Base-by-base conservation (phyloP, 352 stramenopile genomes). In the Phytophthora cajani region DNA sequence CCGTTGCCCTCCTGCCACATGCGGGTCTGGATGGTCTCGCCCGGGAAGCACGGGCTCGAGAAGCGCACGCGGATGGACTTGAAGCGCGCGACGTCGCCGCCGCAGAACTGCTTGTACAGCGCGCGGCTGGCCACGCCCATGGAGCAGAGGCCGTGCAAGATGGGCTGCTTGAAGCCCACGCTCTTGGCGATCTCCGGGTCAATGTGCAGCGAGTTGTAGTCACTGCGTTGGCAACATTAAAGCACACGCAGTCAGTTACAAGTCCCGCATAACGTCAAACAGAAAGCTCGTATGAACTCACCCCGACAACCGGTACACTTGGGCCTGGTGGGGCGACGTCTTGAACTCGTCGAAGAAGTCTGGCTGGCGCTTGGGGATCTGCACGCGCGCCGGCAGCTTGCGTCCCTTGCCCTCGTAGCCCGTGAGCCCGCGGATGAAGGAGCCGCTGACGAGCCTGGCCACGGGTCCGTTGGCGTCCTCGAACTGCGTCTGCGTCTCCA, bases 161-260 rank as follows among this genome's bases (percentile, higher is more conserved):
- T 95, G 25, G 95, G 94, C 56, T 85, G 75, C 54, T 92, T 88
- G 70, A 93, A 97, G 56, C 78, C 84, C 32, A 84, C 81, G 65
- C 80, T 88, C 80, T 77, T 75, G 19, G 82, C 94, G 70, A 95
- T 90, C 69, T 87, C 81, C 5, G 88, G 87, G 72, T 98, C 91
- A 60, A 98, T 87, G 78, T 99, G 97, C 67, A 99, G 90, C 71
- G 90, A 80, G 77, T 99, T 99, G 75, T 98, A 98, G 82, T 99
- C 97, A 16, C 84, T 89, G 56, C 23, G 36, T 11, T 14, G n/a
- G n/a, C n/a, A 25, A 64, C 53, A 3, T 56, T 14, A 58, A 8
- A 62, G 14, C 56, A 40, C 3, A 50, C 0, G 1, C 33, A 23
- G 55, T 69, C 56, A 57, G 52, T 32, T 23, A 59, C 30, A 4